These are phyloP conservation scores for Graphiopsis chlorocephala DNA, from an alignment of 2,329 filamentous ascomycete genomes.

Conservation along the genomic window DNA sequence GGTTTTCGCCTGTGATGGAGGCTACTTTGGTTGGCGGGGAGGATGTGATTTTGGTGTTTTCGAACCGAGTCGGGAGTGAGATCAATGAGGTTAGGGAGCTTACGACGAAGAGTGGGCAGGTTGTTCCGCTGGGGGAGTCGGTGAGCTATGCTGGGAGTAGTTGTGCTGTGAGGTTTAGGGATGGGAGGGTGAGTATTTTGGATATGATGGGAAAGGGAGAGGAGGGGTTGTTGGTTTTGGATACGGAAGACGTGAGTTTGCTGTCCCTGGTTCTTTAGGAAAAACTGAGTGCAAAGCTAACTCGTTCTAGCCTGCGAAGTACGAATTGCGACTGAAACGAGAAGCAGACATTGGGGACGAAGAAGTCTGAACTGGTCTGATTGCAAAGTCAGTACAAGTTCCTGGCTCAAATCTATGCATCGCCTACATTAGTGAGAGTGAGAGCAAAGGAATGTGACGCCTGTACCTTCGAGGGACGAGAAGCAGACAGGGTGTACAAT, in stretches of 20 bases:
- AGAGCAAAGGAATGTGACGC: no score
- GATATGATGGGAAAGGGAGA: constrained; percentile 69
- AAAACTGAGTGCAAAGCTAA: background rate
- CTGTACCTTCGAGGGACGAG: no score
- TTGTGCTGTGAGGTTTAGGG: constrained; percentile 63
- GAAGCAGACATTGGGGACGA: background rate
- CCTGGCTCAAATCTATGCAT: no score
- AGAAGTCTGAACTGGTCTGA: background rate
- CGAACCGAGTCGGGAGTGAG: constrained; percentile 68
- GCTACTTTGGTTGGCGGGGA: constrained; percentile 35
- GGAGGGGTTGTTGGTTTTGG: constrained; percentile 65
- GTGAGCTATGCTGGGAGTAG: constrained; percentile 72
- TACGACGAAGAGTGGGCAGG: constrained; percentile 31
- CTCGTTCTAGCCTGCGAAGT: constrained; percentile 4
- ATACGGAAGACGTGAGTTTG: constrained; percentile 50
- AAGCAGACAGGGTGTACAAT: no score
- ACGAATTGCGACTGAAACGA: background rate
- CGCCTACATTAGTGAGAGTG: no score
- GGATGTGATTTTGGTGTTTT: constrained; percentile 67
- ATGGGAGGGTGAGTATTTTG: constrained; percentile 65
- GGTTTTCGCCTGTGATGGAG: constrained; percentile 60
- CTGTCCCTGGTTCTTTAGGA: background rate
- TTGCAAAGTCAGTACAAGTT: no score
- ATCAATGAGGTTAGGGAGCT: constrained; percentile 22
- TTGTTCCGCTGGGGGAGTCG: constrained; percentile 30